Conservation (phyloP, 1,284 basidiomycete genomes). For the Stereum hirsutum region DNA sequence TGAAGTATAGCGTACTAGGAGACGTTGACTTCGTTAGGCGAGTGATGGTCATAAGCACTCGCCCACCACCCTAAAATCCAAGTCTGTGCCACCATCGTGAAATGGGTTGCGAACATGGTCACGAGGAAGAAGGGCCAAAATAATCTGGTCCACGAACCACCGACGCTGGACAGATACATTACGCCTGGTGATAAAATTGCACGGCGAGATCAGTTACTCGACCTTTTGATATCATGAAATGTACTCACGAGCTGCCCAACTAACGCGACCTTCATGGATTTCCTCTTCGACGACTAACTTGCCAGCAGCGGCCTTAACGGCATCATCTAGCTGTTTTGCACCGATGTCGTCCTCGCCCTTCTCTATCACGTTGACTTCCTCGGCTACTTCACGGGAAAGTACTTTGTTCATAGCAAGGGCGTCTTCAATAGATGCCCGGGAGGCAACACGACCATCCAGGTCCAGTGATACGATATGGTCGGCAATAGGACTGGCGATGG, state of each 20-base stretch:
- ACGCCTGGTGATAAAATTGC: too few species aligned
- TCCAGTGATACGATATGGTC: slow-evolving; percentile 54
- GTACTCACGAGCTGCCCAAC: slow-evolving; percentile 33
- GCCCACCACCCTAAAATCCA: slow-evolving; percentile 41
- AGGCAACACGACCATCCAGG: slow-evolving; percentile 37
- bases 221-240: slow-evolving; percentile 4
- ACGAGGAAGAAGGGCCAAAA: slow-evolving; percentile 24
- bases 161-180: slow-evolving; percentile 24
- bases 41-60: slow-evolving; percentile 25
- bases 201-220: background rate
- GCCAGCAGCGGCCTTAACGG: slow-evolving; percentile 23
- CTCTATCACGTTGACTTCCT: slow-evolving; percentile 26
- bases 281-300: slow-evolving; percentile 54
- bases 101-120: slow-evolving; percentile 15
- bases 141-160: slow-evolving; percentile 18
- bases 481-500: slow-evolving; percentile 50
- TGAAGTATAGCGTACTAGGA: slow-evolving; percentile 20
- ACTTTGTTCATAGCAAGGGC: slow-evolving; percentile 29
- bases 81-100: slow-evolving; percentile 22
- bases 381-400: slow-evolving; percentile 27
- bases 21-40: slow-evolving; percentile 18
- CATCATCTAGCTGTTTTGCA: slow-evolving; percentile 19
- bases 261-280: slow-evolving; percentile 45
- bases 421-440: slow-evolving; percentile 36
- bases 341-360: slow-evolving; percentile 28